A percentile compares a stretch with the other conserved stretches of the same genome.
Conservation (phyloP, 202 grass and related monocot species). For the Musa balbisiana region DNA sequence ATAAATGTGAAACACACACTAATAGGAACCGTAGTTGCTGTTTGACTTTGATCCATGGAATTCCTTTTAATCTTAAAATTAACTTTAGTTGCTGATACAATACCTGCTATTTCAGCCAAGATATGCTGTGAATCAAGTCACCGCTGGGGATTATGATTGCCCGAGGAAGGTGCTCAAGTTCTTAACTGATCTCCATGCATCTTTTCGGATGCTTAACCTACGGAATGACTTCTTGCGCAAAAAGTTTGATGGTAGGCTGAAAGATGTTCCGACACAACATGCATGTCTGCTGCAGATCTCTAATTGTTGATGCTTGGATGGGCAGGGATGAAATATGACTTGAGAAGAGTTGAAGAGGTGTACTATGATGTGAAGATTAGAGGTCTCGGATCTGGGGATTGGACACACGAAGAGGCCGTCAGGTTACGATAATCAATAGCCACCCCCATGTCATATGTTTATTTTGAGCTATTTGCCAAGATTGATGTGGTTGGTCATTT, state of each 20-base stretch:
- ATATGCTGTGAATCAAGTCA: constrained; percentile 85
- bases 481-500: too few species aligned
- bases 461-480: too few species aligned
- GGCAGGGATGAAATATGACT: constrained; percentile 93
- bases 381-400: constrained; percentile 47
- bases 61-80: too few species aligned
- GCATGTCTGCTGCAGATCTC: too few species aligned
- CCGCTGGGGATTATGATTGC: constrained; percentile 77
- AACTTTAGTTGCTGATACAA: too few species aligned
- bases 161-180: constrained; percentile 76
- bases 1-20: too few species aligned
- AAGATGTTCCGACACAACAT: background rate
- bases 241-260: constrained; percentile 86
- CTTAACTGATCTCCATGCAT: constrained; percentile 80
- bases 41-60: too few species aligned
- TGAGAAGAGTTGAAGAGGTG: constrained; percentile 93
- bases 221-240: constrained; percentile 92
- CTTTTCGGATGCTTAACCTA: constrained; percentile 93
- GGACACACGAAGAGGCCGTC: constrained; percentile 21
- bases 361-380: constrained; percentile 96
- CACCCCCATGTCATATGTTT: too few species aligned
- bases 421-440: too few species aligned
- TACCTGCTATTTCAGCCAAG: constrained; percentile 34
- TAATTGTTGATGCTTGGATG: background rate
- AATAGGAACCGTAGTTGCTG: too few species aligned